These are phyloP conservation scores for Cydonia oblonga DNA, from an alignment of 331 rosid genomes.

Conservation along the genomic window DNA sequence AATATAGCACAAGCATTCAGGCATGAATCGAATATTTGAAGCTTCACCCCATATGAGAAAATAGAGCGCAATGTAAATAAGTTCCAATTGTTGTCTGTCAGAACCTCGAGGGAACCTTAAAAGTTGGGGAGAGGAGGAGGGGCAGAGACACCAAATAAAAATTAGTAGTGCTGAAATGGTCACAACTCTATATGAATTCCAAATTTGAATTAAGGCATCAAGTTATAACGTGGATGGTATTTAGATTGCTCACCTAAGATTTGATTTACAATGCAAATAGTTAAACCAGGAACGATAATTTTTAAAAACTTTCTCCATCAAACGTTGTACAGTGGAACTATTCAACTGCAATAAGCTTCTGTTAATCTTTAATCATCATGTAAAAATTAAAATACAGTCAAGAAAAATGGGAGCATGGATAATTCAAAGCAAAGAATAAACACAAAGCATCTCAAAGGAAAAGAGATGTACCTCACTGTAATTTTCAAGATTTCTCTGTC, in stretches of 20 bases:
- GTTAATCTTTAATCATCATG: slow-evolving; percentile 20
- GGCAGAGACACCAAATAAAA: slow-evolving; percentile 4
- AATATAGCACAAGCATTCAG: slow-evolving; percentile 94
- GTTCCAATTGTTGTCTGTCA: slow-evolving; percentile 47
- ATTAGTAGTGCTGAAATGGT: slow-evolving; percentile 9
- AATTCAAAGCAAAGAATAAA: slow-evolving; percentile 2
- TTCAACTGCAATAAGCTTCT: slow-evolving; percentile 51
- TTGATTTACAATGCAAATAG: slow-evolving; percentile 51
- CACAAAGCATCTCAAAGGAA: slow-evolving; percentile 10
- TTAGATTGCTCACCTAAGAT: slow-evolving; percentile 41
- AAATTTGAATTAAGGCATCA: background rate
- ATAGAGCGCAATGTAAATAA: slow-evolving; percentile 78
- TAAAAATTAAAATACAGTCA: slow-evolving; percentile 1
- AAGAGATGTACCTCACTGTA: slow-evolving; percentile 29
- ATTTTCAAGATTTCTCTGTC: slow-evolving; percentile 29
- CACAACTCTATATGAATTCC: slow-evolving; percentile 7
- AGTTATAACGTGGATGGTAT: slow-evolving; percentile 12
- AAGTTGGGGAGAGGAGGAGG: slow-evolving; percentile 9
- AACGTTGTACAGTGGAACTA: slow-evolving; percentile 33
- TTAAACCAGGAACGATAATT: slow-evolving; percentile 87
- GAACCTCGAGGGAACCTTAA: slow-evolving; percentile 37
- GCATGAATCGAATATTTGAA: slow-evolving; percentile 96
- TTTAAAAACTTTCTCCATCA: slow-evolving; percentile 53
- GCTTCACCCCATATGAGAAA: slow-evolving; percentile 99
- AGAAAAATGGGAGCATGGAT: background rate